Percentiles rank a stretch among this genome's conserved stretches.
These are phyloP conservation scores for Lunasporangiospora selenospora DNA, from an alignment of 192 early-diverging fungal genomes.

Conservation along the genomic window DNA sequence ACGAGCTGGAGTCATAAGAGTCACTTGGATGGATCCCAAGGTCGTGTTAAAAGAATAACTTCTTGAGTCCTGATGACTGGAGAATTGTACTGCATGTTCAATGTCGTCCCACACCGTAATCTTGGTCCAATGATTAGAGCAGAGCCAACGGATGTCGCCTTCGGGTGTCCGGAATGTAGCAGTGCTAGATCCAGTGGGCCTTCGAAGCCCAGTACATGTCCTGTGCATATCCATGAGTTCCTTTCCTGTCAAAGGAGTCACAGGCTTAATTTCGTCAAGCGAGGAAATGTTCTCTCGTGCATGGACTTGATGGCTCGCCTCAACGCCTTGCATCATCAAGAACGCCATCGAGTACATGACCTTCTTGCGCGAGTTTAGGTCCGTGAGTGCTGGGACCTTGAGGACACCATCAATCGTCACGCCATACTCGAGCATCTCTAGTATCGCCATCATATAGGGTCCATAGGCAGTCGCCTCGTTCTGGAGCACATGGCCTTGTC, in stretches of 20 bases:
- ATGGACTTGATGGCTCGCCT: conserved; percentile 16
- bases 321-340: conserved; percentile 18
- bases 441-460: conserved; percentile 25
- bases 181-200: no score
- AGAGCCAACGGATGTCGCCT: conserved; percentile 27
- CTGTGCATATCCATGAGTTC: conserved; percentile 13
- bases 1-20: conserved; percentile 2
- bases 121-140: neutral
- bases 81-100: no score
- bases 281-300: conserved; percentile 8
- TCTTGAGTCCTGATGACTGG: conserved; percentile 5
- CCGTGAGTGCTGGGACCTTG: conserved; percentile 1
- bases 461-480: conserved; percentile 2
- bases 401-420: conserved; percentile 1
- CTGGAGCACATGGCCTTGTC: neutral
- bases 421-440: conserved; percentile 41
- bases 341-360: conserved; percentile 24
- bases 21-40: conserved; percentile 5
- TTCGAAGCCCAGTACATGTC: no score
- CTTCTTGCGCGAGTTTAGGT: conserved; percentile 2
- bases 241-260: conserved; percentile 10
- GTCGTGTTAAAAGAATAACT: neutral
- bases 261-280: conserved; percentile 9
- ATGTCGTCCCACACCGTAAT: no score
- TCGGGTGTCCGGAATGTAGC: conserved; percentile 6